Base-by-base conservation (phyloP, 78 protist genomes). In the Planoprotostelium fungivorum region DNA sequence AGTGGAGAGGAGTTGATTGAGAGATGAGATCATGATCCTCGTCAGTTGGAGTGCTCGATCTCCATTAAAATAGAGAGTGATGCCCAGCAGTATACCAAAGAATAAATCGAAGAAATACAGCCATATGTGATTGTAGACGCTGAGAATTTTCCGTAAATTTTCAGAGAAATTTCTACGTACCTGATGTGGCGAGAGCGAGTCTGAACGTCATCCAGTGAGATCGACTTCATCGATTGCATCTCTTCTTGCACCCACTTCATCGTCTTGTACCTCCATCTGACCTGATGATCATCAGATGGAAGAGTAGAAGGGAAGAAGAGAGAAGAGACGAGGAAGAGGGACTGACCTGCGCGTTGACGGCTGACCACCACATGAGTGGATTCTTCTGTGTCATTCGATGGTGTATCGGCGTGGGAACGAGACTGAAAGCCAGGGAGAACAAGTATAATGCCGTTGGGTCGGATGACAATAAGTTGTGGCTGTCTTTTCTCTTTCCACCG, bases 1-100 rank as follows among this genome's bases (percentile, higher is more conserved):
- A 37, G 73, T 84, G 31, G 87, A 88, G 16, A 92, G 36, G 36
- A 92, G 29, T 39, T 92, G 89, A 31, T 92, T 92, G 36, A 51
- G 16, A 5, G 31, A 16, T 5, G 16, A 16, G 73, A 51, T 25
- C 16, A 51, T 5, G 16, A 25, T 25, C 16, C 16, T 51, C 73
- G 16, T 5, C 73, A 25, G 31, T 16, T 5, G 16, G 31, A 51
- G 16, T 51, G 16, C 73, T 51, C 16, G 73, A 16, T 51, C 16
- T 16, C 31, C 5, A 51, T 25, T 25, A 25, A 51, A 25, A 51
- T 51, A 51, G 5, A 51, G 73, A 5, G 73, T 25, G 73, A 16
- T 51, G 5, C 31, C 16, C 31, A 51, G 5, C 31, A 51, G 31
- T 51, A 51, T 51, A 25, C 73, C 73, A 5, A 51, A 51, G 5